phyloP scores from a whole-genome alignment of 2,329 filamentous ascomycete genomes.

The Aureobasidium sp. region DNA sequence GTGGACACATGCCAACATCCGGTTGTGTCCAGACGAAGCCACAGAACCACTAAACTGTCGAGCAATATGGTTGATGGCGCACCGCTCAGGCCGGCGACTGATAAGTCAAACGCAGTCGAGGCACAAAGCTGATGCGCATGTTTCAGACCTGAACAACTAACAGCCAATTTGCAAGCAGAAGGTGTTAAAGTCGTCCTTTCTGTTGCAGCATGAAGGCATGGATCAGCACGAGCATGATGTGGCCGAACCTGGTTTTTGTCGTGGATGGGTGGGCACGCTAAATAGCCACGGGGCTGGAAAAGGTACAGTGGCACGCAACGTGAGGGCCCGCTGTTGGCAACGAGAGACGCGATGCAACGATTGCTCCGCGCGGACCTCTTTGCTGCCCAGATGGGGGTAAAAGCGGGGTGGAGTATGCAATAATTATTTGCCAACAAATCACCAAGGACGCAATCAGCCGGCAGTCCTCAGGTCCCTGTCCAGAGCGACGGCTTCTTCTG shows the following conservation, averaged over 20 bases:
- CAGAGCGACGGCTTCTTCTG: conserved; percentile 25
- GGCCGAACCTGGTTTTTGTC: conserved; percentile 2
- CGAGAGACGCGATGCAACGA: conserved; percentile 13
- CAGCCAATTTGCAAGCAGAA: background rate
- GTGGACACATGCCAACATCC: background rate
- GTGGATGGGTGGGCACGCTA: background rate
- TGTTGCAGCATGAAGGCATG: background rate
- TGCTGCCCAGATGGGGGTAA: conserved; percentile 9
- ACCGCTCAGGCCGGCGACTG: background rate
- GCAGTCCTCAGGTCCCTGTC: conserved; percentile 25
- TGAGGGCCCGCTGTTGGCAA: background rate
- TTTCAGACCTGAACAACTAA: background rate
- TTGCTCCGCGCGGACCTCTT: conserved; percentile 21
- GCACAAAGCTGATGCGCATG: background rate
- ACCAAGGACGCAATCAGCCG: conserved; percentile 10
- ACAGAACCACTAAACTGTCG: conserved; percentile 7
- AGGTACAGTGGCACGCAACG: background rate
- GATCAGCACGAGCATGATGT: background rate
- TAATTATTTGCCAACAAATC: background rate
- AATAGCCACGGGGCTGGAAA: background rate
- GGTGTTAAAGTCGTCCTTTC: background rate
- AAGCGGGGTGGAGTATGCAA: conserved; percentile 8
- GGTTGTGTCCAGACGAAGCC: conserved; percentile 11
- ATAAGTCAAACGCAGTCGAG: background rate
- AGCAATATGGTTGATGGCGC: conserved; percentile 7